These are phyloP conservation scores for Graphilbum ipis-grandicollis DNA, from an alignment of 2,329 filamentous ascomycete species.

Conservation along the genomic window DNA sequence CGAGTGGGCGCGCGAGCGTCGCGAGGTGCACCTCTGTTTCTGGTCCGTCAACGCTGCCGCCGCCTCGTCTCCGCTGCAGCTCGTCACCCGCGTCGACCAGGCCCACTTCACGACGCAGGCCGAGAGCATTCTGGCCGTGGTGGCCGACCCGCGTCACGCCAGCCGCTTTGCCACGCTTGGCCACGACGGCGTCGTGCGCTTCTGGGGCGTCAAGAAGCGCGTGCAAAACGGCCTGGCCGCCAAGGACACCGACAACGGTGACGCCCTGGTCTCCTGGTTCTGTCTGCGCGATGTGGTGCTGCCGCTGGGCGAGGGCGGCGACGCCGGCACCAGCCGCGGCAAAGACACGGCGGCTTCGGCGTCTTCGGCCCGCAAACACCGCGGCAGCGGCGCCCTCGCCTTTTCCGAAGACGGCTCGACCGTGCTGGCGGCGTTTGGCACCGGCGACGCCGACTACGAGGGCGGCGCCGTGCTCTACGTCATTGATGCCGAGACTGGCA, in stretches of 20 bases:
- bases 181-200: slow-evolving; percentile 56
- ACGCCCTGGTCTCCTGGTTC: slow-evolving; percentile 56
- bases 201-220: slow-evolving; percentile 65
- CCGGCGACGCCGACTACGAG: slow-evolving; percentile 5
- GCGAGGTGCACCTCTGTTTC: slow-evolving; percentile 77
- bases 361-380: no score
- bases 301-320: slow-evolving; percentile 13
- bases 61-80: no score
- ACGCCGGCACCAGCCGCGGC: not conserved
- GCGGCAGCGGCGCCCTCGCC: slow-evolving; percentile 44
- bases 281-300: slow-evolving; percentile 43
- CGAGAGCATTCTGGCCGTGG: slow-evolving; percentile 52
- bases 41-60: slow-evolving; percentile 47
- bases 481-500: slow-evolving; percentile 54
- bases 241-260: slow-evolving; percentile 33
- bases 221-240: slow-evolving; percentile 50
- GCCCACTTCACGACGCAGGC: slow-evolving; percentile 49
- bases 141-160: slow-evolving; percentile 44
- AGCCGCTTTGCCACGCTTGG: slow-evolving; percentile 73
- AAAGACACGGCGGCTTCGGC: slow-evolving; percentile 28
- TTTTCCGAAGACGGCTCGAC: slow-evolving; percentile 78
- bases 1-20: slow-evolving; percentile 31
- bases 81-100: slow-evolving; percentile 68
- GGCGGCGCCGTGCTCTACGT: slow-evolving; percentile 46
- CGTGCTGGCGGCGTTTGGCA: slow-evolving; percentile 49